Conservation (phyloP, 441 rosid species). For the Syzygium syzygioides region DNA sequence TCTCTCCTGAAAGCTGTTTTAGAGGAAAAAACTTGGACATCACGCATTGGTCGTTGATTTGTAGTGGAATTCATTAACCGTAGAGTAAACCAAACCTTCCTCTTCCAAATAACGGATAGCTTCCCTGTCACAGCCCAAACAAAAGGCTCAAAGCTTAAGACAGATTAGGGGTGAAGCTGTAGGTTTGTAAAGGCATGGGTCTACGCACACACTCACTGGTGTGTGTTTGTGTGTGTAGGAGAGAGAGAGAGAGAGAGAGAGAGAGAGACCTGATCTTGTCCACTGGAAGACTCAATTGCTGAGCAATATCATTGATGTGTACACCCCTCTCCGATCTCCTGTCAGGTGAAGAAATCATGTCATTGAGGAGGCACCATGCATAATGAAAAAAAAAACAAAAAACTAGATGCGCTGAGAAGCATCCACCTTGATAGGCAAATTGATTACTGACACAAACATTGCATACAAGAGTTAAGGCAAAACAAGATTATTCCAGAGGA, state of each 20-base stretch:
- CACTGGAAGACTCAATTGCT: constrained; percentile 45
- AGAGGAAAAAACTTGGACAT: not conserved
- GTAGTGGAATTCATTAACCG: constrained; percentile 58
- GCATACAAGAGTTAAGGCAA: not conserved
- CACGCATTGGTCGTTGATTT: constrained; percentile 61
- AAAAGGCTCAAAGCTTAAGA: not conserved
- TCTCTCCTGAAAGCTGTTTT: not conserved
- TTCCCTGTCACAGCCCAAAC: constrained; percentile 47
- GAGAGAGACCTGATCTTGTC: constrained; percentile 54
- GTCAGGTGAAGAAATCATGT: not conserved
- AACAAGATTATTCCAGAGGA: not conserved
- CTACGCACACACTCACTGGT: not conserved
- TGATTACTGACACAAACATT: not conserved
- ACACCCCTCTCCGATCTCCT: constrained; percentile 61
- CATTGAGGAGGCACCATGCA: not conserved
- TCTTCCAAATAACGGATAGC: constrained; percentile 46
- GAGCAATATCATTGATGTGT: constrained; percentile 46
- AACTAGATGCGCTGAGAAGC: not conserved
- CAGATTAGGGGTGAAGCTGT: not conserved
- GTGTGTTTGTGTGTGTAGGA: not conserved
- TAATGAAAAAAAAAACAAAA: not conserved
- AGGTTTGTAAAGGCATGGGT: not conserved
- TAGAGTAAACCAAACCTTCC: constrained; percentile 70
- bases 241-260: constrained; percentile 1
- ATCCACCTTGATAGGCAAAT: not conserved